Evolutionary conservation across 225 moss, liverwort and hornwort genomes (phyloP), one percentile per base, ranked within the genome.

Genomic region (Polytrichum formosum): DNA sequence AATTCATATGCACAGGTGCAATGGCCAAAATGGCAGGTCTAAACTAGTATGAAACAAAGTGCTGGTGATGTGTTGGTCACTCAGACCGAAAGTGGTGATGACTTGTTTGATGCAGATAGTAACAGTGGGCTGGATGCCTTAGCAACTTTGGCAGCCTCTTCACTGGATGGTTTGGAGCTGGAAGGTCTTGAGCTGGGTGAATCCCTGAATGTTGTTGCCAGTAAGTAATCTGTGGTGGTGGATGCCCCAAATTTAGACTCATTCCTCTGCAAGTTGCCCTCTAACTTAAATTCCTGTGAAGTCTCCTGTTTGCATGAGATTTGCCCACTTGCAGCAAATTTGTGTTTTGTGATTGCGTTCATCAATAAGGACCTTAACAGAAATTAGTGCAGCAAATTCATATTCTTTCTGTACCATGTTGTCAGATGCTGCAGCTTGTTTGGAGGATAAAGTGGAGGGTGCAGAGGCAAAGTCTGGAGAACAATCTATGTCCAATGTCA

Each of bases 121-220:
- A 88, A 82, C 81, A 92, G 87, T 78, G 97, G 88, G 67, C 80
- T 99, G 78, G 98, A 92, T 79, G 87, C 94, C 66, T 88, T 99
- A 64, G 94, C 91, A 30, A 92, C 91, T 64, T 76, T 99, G 70
- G 98, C 97, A 64, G 91, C 90, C 72, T 87, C 90, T 60, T 97
- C 97, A 62, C 77, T 85, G 18, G 73, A 72, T 73, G 87, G 84
- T 64, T 67, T 90, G 75, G 85, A 84, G 73, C 4, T 46, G 46
- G 83, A 83, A 81, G 90, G 87, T 67, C 66, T 90, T 71, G 85
- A 84, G 75, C 68, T 84, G 25, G 88, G 82, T 80, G 75, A 79
- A 82, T 70, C 77, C 64, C 73, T 72, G 22, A 80, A 77, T 70
- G 70, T 73, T 80, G 77, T 78, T 69, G 73, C 78, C 53, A 77